phyloP scores from a whole-genome alignment of 140 eudicot species.

The Anethum foeniculum region DNA sequence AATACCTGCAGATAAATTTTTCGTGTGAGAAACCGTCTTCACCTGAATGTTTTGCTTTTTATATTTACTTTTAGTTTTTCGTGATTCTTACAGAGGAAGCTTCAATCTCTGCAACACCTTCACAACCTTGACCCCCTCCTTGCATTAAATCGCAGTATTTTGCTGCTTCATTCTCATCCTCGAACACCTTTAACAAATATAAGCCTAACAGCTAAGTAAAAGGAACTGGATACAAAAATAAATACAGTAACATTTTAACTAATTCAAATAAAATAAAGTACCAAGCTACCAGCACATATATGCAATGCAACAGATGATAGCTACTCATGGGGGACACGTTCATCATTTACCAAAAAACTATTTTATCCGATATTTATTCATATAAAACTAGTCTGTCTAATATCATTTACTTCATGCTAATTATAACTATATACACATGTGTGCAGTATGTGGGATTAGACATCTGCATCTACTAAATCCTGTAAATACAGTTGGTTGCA shows the following conservation, averaged over 20 bases:
- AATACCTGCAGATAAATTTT: conserved; percentile 51
- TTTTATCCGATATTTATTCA: background rate
- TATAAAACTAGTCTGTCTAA: background rate
- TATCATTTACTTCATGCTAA: too few relatives aligned
- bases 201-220: background rate
- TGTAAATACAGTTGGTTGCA: background rate
- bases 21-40: background rate
- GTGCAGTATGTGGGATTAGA: background rate
- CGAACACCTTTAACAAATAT: conserved; percentile 58
- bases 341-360: background rate
- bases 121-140: conserved; percentile 96
- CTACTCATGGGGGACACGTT: background rate
- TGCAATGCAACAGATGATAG: background rate
- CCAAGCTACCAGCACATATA: background rate
- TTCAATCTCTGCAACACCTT: conserved; percentile 96
- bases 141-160: conserved; percentile 83
- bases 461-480: too few relatives aligned
- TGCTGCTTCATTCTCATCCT: conserved; percentile 84
- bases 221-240: background rate
- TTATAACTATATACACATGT: background rate
- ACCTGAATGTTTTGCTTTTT: background rate
- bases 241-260: background rate
- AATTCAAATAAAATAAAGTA: background rate
- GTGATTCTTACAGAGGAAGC: conserved; percentile 72
- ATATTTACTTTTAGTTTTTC: background rate